Percentiles rank a stretch among this genome's conserved stretches.
Evolutionary conservation across 2,329 filamentous ascomycete species (phyloP).

Genomic region (Claviceps africana): DNA sequence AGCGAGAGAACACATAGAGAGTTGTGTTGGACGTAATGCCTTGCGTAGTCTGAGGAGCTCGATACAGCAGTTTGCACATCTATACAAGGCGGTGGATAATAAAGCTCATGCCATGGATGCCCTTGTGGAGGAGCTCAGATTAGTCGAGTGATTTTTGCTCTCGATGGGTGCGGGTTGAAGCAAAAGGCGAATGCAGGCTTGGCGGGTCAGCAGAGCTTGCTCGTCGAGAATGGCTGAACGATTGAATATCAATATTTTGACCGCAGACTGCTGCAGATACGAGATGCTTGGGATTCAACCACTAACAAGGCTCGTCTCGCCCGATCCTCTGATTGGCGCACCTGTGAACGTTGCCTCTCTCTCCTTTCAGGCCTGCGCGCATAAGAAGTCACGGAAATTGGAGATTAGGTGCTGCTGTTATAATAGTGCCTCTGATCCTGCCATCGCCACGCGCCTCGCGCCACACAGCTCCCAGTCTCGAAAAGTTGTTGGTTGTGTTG

Average conservation of each 20-base stretch:
- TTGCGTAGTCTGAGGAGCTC: conserved; percentile 34
- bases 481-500: too few species aligned
- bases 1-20: conserved; percentile 28
- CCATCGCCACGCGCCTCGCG: not conserved
- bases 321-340: not conserved
- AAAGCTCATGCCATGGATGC: conserved; percentile 25
- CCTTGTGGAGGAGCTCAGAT: conserved; percentile 23
- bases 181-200: not conserved
- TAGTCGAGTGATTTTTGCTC: not conserved
- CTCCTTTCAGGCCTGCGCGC: not conserved
- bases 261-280: not conserved
- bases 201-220: not conserved
- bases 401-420: not conserved
- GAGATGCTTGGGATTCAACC: not conserved
- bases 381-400: not conserved
- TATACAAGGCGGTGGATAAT: conserved; percentile 36
- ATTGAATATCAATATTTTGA: conserved; percentile 1
- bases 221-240: not conserved
- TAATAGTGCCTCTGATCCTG: not conserved
- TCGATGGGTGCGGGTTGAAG: not conserved
- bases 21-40: conserved; percentile 28
- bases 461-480: too few species aligned
- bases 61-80: conserved; percentile 39
- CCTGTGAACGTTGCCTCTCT: not conserved
- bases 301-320: not conserved